Percentiles rank a stretch among this genome's conserved stretches.
phyloP scores from a whole-genome alignment of 2,329 filamentous ascomycete species.

The Stemphylium lycopersici region DNA sequence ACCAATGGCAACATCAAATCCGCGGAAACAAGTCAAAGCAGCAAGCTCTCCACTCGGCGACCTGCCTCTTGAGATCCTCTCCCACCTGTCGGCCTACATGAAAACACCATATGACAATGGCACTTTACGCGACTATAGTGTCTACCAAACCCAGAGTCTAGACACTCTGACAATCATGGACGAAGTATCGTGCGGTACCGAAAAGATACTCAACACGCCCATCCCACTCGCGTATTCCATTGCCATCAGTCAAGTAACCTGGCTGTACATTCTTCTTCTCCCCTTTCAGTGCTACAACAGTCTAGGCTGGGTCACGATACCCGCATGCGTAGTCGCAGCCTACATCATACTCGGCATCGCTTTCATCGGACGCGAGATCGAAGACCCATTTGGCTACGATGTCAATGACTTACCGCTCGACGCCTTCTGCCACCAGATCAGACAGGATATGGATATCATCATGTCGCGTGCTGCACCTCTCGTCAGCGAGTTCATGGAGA shows the following conservation, averaged over 20 bases:
- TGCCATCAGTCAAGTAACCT: constrained; percentile 82
- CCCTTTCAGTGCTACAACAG: constrained; percentile 75
- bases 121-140: constrained; percentile 59
- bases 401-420: constrained; percentile 75
- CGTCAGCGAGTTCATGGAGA: constrained; percentile 57
- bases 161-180: constrained; percentile 68
- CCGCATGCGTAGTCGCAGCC: constrained; percentile 71
- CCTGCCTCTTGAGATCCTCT: constrained; percentile 78
- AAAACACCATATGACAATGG: constrained; percentile 64
- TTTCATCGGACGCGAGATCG: constrained; percentile 79
- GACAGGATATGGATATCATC: constrained; percentile 75
- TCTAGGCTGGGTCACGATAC: constrained; percentile 76
- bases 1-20: constrained; percentile 76
- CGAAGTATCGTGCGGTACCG: constrained; percentile 73
- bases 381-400: constrained; percentile 83
- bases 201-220: constrained; percentile 80
- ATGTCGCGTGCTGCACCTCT: constrained; percentile 62
- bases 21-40: constrained; percentile 75
- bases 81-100: constrained; percentile 70
- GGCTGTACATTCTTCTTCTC: constrained; percentile 78
- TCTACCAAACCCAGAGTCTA: constrained; percentile 66
- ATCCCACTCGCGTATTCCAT: constrained; percentile 85
- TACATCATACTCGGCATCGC: constrained; percentile 84
- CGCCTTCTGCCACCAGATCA: constrained; percentile 75
- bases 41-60: constrained; percentile 76